Evolutionary conservation across 2,329 filamentous ascomycete genomes (phyloP).

Genomic region (Bipolaris bicolor): DNA sequence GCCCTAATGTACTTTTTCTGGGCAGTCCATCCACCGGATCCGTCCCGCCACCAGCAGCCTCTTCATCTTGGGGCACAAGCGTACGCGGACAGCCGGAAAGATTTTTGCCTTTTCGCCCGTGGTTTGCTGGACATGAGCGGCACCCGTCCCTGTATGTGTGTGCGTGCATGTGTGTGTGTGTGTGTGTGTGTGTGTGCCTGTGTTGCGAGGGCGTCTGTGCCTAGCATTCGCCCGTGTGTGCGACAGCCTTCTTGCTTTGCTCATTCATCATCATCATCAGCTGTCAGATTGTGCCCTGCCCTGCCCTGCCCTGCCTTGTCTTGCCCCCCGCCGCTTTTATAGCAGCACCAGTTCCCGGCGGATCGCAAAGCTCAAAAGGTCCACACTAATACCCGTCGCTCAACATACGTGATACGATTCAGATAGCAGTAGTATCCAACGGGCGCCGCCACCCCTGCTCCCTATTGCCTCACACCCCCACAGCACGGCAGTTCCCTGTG

Average conservation of each 20-base stretch:
- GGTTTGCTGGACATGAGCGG: constrained; percentile 27
- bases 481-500: constrained; percentile 48
- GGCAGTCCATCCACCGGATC: constrained; percentile 27
- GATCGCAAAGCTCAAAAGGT: constrained; percentile 17
- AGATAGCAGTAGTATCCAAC: constrained; percentile 21
- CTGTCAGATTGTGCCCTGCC: constrained; percentile 20
- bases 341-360: constrained; percentile 23
- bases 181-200: neutral
- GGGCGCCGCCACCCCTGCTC: constrained; percentile 29
- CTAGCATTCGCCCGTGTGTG: constrained; percentile 7
- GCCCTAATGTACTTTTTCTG: constrained; percentile 29
- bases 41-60: constrained; percentile 26
- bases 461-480: constrained; percentile 38
- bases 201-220: neutral
- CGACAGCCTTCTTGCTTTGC: constrained; percentile 6
- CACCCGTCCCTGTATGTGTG: constrained; percentile 1
- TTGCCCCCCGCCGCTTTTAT: constrained; percentile 17
- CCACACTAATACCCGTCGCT: constrained; percentile 21
- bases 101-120: constrained; percentile 14
- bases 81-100: constrained; percentile 17
- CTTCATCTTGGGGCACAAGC: neutral
- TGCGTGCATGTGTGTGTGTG: neutral
- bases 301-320: neutral
- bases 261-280: constrained; percentile 6
- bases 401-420: constrained; percentile 22